Conservation (phyloP, 2,329 filamentous ascomycete species). For the Conoideocrella luteorostrata region DNA sequence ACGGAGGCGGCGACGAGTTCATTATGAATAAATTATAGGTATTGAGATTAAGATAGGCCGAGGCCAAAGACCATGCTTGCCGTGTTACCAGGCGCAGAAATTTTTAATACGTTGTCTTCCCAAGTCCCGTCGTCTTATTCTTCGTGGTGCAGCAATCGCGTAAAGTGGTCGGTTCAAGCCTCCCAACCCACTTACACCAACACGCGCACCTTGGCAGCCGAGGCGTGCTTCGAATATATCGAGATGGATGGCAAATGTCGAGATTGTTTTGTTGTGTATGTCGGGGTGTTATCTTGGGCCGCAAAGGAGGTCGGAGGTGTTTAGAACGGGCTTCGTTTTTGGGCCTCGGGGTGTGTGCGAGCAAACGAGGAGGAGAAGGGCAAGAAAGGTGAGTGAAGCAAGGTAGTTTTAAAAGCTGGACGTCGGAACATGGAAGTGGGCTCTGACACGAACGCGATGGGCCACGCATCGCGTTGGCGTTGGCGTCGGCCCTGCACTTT, state of each 20-base stretch:
- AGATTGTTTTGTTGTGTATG: background rate
- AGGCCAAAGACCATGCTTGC: slow-evolving; percentile 1
- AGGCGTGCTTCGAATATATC: background rate
- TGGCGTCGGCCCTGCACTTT: background rate
- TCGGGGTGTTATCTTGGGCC: background rate
- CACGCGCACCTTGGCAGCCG: background rate
- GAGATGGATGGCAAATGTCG: background rate
- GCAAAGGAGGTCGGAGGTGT: slow-evolving; percentile 2
- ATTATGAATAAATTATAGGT: slow-evolving; percentile 17
- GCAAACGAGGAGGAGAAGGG: slow-evolving; percentile 2
- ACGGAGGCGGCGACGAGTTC: slow-evolving; percentile 33
- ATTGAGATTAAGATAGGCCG: background rate
- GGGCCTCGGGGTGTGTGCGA: slow-evolving; percentile 2
- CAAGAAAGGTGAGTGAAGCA: background rate
- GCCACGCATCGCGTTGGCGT: slow-evolving; percentile 15
- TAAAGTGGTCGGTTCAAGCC: background rate
- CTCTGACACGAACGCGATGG: slow-evolving; percentile 15
- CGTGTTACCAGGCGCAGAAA: background rate
- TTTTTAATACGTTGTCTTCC: background rate
- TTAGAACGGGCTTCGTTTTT: slow-evolving; percentile 2
- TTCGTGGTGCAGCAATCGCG: slow-evolving; percentile 13
- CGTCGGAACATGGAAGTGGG: slow-evolving; percentile 6
- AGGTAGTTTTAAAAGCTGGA: slow-evolving; percentile 4
- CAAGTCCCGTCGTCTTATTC: no score
- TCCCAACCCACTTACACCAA: slow-evolving; percentile 5